A percentile compares a stretch with the other conserved stretches of the same genome.
phyloP scores from a whole-genome alignment of 2,329 filamentous ascomycete genomes.

The Colletotrichum limetticola region DNA sequence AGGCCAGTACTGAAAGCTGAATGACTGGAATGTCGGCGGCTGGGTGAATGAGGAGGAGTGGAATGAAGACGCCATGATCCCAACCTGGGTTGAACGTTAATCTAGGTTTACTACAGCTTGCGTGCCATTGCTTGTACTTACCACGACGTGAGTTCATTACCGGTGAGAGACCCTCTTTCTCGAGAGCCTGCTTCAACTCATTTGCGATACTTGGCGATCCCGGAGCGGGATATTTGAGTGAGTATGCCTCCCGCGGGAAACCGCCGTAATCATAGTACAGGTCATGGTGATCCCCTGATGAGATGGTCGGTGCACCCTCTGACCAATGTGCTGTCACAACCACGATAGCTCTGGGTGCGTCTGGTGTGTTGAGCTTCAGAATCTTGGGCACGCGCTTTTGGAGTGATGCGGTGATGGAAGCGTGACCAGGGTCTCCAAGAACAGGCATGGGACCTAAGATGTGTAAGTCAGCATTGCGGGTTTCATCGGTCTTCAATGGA shows the following conservation, averaged over 20 bases:
- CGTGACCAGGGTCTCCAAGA: conserved; percentile 64
- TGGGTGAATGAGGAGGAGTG: conserved; percentile 65
- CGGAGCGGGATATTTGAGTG: conserved; percentile 65
- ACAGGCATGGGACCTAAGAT: conserved; percentile 64
- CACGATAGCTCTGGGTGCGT: conserved; percentile 62
- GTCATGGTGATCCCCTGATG: conserved; percentile 56
- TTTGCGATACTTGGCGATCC: conserved; percentile 64
- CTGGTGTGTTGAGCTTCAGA: conserved; percentile 62
- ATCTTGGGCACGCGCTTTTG: conserved; percentile 64
- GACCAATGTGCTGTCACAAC: conserved; percentile 70
- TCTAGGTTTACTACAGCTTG: neutral
- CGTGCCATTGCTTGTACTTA: conserved; percentile 36
- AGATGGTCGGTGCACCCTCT: conserved; percentile 60
- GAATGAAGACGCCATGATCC: conserved; percentile 72
- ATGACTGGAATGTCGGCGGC: conserved; percentile 63
- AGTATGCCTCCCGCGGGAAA: conserved; percentile 66
- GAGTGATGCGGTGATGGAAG: conserved; percentile 61
- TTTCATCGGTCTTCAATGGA: neutral
- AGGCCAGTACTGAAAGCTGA: conserved; percentile 65
- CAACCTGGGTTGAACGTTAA: conserved; percentile 47
- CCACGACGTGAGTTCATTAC: conserved; percentile 50
- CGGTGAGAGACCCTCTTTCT: conserved; percentile 55
- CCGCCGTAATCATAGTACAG: conserved; percentile 70
- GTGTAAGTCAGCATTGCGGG: neutral
- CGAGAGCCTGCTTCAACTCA: conserved; percentile 57